A percentile compares a stretch with the other conserved stretches of the same genome.
Evolutionary conservation across 768 basidiomycete species (phyloP).

Genomic region (Trametes punicea): DNA sequence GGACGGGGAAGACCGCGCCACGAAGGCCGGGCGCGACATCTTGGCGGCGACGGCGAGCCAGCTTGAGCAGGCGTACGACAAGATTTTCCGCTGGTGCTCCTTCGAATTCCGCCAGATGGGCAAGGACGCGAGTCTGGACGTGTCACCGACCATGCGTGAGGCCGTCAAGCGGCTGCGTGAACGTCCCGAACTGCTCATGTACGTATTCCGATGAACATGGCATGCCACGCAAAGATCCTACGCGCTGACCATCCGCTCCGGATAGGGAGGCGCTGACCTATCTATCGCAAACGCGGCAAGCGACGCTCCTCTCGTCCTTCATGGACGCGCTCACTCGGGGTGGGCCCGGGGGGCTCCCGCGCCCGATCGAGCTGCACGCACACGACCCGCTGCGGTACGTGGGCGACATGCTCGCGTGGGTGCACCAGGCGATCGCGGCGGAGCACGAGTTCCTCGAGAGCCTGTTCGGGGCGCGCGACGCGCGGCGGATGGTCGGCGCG

Average conservation of each 20-base stretch:
- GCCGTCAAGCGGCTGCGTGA: conserved; percentile 70
- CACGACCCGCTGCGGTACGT: conserved; percentile 96
- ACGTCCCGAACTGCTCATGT: conserved; percentile 78
- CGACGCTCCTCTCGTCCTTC: conserved; percentile 77
- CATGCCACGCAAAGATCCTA: too few species aligned
- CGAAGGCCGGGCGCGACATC: conserved; percentile 69
- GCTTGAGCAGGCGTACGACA: conserved; percentile 88
- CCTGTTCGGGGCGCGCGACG: conserved; percentile 68
- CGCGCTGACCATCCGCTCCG: too few species aligned
- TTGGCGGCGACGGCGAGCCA: conserved; percentile 78
- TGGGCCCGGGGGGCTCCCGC: conserved; percentile 77
- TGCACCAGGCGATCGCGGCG: conserved; percentile 92
- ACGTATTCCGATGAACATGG: conserved; percentile 30
- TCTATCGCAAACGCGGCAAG: conserved; percentile 80
- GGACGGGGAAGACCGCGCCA: conserved; percentile 12
- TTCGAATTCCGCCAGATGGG: conserved; percentile 82
- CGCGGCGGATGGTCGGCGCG: conserved; percentile 73
- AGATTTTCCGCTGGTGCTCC: conserved; percentile 80
- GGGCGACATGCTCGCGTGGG: conserved; percentile 98
- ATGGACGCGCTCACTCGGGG: conserved; percentile 86
- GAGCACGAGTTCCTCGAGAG: conserved; percentile 93
- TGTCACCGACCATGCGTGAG: conserved; percentile 61
- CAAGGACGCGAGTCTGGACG: conserved; percentile 70
- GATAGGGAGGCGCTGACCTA: conserved; percentile 74
- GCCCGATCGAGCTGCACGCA: conserved; percentile 96